A percentile compares a stretch with the other conserved stretches of the same genome.
Evolutionary conservation across 768 basidiomycete species (phyloP).

Genomic region (Imleria badia): DNA sequence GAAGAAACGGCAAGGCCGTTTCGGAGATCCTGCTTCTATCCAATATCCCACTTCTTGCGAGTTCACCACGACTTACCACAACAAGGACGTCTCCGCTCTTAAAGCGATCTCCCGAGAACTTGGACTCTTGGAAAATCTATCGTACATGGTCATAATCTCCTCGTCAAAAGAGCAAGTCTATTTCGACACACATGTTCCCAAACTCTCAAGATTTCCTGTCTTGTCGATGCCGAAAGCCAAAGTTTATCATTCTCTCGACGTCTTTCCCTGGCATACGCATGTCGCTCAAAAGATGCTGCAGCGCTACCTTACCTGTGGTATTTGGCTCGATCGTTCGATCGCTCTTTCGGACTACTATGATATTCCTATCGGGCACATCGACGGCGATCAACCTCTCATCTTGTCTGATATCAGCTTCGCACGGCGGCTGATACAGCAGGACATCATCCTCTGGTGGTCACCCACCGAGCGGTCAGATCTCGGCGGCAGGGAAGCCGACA

Average conservation of each 20-base stretch:
- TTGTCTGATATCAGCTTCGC: conserved; percentile 91
- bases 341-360: conserved; percentile 89
- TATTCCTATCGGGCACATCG: conserved; percentile 89
- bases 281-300: conserved; percentile 81
- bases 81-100: conserved; percentile 73
- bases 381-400: conserved; percentile 85
- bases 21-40: conserved; percentile 48
- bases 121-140: conserved; percentile 68
- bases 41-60: conserved; percentile 63
- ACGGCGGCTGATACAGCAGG: conserved; percentile 80
- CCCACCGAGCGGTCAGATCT: conserved; percentile 84
- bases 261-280: conserved; percentile 87
- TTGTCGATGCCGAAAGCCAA: conserved; percentile 84
- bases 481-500: conserved; percentile 90
- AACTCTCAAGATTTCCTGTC: conserved; percentile 81
- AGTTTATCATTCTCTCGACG: conserved; percentile 68
- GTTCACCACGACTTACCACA: conserved; percentile 73
- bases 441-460: conserved; percentile 97
- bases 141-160: conserved; percentile 76
- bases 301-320: conserved; percentile 75
- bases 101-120: conserved; percentile 89
- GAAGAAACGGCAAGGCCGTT: conserved; percentile 45
- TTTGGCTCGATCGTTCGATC: conserved; percentile 77
- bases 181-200: conserved; percentile 71
- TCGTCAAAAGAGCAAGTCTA: conserved; percentile 83